Conservation (phyloP, 2,329 filamentous ascomycete species). For the Penicillium frequentans region DNA sequence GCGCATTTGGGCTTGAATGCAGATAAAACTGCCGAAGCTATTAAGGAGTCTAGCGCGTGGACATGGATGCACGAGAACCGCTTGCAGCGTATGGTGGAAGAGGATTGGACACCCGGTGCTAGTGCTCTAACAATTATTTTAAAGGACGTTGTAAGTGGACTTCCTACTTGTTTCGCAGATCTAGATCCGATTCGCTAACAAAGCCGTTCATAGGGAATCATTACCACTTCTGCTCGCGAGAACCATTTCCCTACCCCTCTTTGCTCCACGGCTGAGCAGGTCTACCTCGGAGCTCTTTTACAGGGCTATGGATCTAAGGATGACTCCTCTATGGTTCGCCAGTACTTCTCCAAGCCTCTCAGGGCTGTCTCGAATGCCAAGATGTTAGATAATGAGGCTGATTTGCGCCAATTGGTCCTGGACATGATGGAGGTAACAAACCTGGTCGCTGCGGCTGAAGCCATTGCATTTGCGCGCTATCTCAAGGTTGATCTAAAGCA, state of each 20-base stretch:
- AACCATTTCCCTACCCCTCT: conserved; percentile 61
- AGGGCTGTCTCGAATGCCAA: conserved; percentile 34
- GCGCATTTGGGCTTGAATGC: conserved; percentile 56
- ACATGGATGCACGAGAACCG: conserved; percentile 66
- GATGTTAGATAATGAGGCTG: conserved; percentile 31
- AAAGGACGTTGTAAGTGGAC: conserved; percentile 52
- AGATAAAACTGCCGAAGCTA: conserved; percentile 41
- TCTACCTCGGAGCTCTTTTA: conserved; percentile 60
- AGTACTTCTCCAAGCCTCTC: conserved; percentile 49
- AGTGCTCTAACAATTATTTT: conserved; percentile 62
- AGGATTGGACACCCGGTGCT: conserved; percentile 55
- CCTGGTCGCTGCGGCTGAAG: conserved; percentile 51
- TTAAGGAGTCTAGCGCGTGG: conserved; percentile 52
- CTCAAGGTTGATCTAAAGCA: conserved; percentile 47
- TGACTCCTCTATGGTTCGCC: conserved; percentile 57
- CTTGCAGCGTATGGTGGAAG: conserved; percentile 55
- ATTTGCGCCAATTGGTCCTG: conserved; percentile 42
- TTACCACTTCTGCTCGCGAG: conserved; percentile 63
- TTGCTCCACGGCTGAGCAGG: conserved; percentile 63
- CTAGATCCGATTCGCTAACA: background rate
- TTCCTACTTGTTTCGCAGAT: background rate
- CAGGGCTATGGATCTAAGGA: conserved; percentile 58
- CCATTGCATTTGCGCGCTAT: conserved; percentile 48
- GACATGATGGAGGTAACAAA: conserved; percentile 50
- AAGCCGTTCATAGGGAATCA: conserved; percentile 52